Evolutionary conservation across 306 rosid species (phyloP), one percentile per base, ranked within the genome.

Genomic region (Urtica urens): DNA sequence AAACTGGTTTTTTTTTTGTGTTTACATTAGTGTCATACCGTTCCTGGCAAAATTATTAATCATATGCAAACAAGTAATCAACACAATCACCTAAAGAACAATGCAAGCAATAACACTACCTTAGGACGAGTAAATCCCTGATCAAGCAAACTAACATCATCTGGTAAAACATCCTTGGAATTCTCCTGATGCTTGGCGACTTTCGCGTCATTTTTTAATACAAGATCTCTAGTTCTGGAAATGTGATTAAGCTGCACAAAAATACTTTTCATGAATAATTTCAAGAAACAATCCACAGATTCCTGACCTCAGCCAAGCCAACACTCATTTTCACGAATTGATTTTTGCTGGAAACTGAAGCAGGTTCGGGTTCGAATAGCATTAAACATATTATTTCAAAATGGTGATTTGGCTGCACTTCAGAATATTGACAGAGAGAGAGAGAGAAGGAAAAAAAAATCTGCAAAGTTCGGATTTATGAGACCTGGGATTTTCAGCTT

Each of bases 91-190:
- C n/a, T n/a, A n/a, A n/a, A n/a, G n/a, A 38, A 16, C 49, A 11
- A 11, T 38, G 49, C 29, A 26, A 38, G 38, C 38, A 39, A 37
- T 6, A 35, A 48, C 38, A 56, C 31, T 63, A 88, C 97, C 95
- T 90, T 90, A 29, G 97, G 97, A 54, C 93, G 95, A 49, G 93
- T 79, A 79, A 78, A 90, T 20, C 97, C 95, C 50, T 77, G 95
- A 74, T 90, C 97, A 65, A 74, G 86, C 53, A 84, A 68, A 54
- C 51, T 72, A 51, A 62, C 87, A 51, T 19, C 74, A 57, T 24
- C 14, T 34, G 43, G 60, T 52, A 63, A 51, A 30, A 49, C 64
- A 31, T 66, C 57, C 30, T 70, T 64, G 29, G 47, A 64, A 58
- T 30, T 46, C 46, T 77, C 87, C 57, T 55, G 65, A 68, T 57